Percentiles rank a stretch among this genome's conserved stretches.
These are phyloP conservation scores for Starmerella asiatica DNA, from an alignment of 805 yeast genomes.

Conservation along the genomic window DNA sequence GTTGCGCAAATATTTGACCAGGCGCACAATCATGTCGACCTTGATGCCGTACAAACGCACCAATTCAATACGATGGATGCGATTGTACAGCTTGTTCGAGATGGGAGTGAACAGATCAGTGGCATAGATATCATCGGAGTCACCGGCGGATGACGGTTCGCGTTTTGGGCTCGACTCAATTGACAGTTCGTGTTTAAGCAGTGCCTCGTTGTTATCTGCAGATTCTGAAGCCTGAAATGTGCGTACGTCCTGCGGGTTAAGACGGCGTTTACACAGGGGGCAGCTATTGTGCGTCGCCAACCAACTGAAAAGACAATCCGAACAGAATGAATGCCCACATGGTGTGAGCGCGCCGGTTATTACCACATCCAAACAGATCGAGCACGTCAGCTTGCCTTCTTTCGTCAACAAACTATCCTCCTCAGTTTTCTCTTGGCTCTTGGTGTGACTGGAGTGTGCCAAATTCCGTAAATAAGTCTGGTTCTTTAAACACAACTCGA, in stretches of 20 bases:
- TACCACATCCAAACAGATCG: slow-evolving; percentile 63
- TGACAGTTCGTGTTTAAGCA: neutral
- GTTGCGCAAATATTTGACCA: slow-evolving; percentile 48
- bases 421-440: neutral
- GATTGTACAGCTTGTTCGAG: slow-evolving; percentile 20
- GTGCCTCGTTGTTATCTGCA: neutral
- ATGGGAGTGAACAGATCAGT: slow-evolving; percentile 22
- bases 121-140: slow-evolving; percentile 1
- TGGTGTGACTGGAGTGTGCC: slow-evolving; percentile 8
- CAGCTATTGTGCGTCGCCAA: slow-evolving; percentile 42
- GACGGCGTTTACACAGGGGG: slow-evolving; percentile 63
- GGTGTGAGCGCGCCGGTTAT: slow-evolving; percentile 65
- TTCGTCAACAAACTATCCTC: neutral
- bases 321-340: slow-evolving; percentile 89
- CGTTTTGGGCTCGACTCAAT: neutral
- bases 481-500: slow-evolving; percentile 14
- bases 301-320: slow-evolving; percentile 71
- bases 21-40: slow-evolving; percentile 67
- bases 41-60: slow-evolving; percentile 63
- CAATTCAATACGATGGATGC: slow-evolving; percentile 32
- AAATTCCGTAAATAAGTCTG: slow-evolving; percentile 19
- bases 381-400: slow-evolving; percentile 33
- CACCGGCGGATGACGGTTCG: neutral
- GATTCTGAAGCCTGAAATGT: neutral
- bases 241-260: neutral